Base-by-base conservation (phyloP, 345 rosid species). In the Boechera divaricarpa region DNA sequence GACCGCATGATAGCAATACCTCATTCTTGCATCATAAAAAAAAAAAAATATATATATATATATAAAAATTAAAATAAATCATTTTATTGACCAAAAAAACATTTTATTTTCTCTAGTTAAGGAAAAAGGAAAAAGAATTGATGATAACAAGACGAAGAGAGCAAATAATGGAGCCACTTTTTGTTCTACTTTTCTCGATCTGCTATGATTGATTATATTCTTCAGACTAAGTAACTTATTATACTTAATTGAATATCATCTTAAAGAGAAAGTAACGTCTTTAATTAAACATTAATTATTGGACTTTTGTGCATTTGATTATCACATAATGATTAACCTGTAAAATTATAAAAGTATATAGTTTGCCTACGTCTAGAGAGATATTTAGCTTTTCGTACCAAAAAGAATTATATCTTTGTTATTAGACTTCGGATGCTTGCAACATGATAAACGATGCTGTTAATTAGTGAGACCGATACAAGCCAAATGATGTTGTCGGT, bases 271-370 rank as follows among this genome's bases (percentile, higher is more conserved):
- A 78, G 81, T 78, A 65, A 58, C 32, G 39, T 72, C 24, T 58
- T 33, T 69, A 64, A 24, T 64, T 63, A 55, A 77, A 18, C 51
- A 71, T 36, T 72, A 39, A 41, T 41, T 51, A 49, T 72, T 78
- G 32, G 77, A 72, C 48, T 64, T 21, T 48, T 78, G 48, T 72
- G 73, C 68, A 24, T 72, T 78, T 72, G 63, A 78, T 78, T 72
- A 78, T 78, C 73, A 78, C 73, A 78, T 51, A 31, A 78, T 78
- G 73, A 78, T 78, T 78, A 78, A 72, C 77, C 81, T 70, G 64
- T 28, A 72, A 12, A 28, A 31, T 66, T 65, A 42, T 49, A 32
- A 53, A 52, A 62, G n/a, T 54, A 35, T 55, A 13, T 57, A 65
- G 53, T 48, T 65, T 63, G 77, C 81, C 62, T 77, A 71, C 56